Conservation (phyloP, 2,329 filamentous ascomycete genomes). For the Phyllosticta citrichinensis region DNA sequence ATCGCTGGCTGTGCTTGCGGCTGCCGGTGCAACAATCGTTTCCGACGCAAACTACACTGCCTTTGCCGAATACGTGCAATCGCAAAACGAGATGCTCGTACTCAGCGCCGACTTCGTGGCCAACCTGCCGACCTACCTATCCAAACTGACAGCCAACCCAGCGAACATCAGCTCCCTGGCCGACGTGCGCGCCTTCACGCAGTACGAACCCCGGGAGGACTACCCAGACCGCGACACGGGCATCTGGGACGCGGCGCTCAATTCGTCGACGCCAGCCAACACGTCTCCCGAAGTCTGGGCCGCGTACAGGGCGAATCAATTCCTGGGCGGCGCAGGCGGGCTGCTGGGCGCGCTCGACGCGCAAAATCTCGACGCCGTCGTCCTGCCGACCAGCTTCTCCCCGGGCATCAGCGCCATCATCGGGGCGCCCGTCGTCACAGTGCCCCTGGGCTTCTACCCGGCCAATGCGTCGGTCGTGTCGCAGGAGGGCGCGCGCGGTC, state of each 20-base stretch:
- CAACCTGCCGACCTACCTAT: constrained; percentile 48
- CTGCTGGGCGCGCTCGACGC: constrained; percentile 50
- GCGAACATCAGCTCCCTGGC: constrained; percentile 42
- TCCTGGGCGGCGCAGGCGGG: constrained; percentile 48
- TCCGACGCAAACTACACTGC: constrained; percentile 50
- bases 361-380: constrained; percentile 50
- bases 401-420: constrained; percentile 44
- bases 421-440: constrained; percentile 51
- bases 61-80: constrained; percentile 35
- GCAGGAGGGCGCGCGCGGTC: constrained; percentile 34
- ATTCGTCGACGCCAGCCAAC: constrained; percentile 41
- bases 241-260: constrained; percentile 45
- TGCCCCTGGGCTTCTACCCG: constrained; percentile 51
- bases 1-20: constrained; percentile 42
- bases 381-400: constrained; percentile 46
- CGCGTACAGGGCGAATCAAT: constrained; percentile 43
- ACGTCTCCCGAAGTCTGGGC: constrained; percentile 47
- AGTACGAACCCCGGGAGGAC: constrained; percentile 42
- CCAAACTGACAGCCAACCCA: constrained; percentile 47
- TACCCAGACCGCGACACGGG: constrained; percentile 52
- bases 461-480: constrained; percentile 33
- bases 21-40: constrained; percentile 50
- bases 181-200: constrained; percentile 48
- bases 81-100: constrained; percentile 35
- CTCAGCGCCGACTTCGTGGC: constrained; percentile 50